A percentile compares a stretch with the other conserved stretches of the same genome.
Conservation (phyloP, 768 basidiomycete species). For the Gloeophyllum trabeum region DNA sequence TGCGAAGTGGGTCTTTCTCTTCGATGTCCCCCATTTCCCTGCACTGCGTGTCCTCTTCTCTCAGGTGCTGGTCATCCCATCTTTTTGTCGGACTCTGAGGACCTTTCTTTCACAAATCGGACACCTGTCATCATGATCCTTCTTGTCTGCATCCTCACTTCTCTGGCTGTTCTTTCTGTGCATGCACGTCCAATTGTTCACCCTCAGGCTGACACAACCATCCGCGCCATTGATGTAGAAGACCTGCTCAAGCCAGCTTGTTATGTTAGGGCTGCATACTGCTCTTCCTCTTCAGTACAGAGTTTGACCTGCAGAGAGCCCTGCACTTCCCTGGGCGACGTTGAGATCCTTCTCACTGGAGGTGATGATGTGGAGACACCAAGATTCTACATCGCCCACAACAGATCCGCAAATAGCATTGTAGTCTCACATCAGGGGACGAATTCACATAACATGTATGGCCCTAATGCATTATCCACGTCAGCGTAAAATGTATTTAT, state of each 20-base stretch:
- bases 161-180: too few relatives aligned
- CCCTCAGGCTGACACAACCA: too few relatives aligned
- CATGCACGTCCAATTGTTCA: too few relatives aligned
- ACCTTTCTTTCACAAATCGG: too few relatives aligned
- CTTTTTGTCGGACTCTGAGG: too few relatives aligned
- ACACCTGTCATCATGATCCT: too few relatives aligned
- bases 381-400: conserved; percentile 12
- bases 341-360: conserved; percentile 13
- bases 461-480: not conserved
- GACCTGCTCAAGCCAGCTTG: conserved; percentile 11
- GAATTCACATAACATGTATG: conserved; percentile 9
- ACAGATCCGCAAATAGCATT: conserved; percentile 1
- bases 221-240: too few relatives aligned
- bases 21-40: too few relatives aligned
- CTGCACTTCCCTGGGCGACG: conserved; percentile 13
- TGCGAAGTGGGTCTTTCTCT: too few relatives aligned
- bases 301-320: conserved; percentile 15
- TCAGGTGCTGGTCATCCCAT: too few relatives aligned
- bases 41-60: too few relatives aligned
- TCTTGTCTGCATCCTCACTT: too few relatives aligned
- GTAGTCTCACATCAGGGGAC: conserved; percentile 10
- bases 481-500: not conserved
- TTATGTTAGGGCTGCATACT: conserved; percentile 16
- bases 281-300: conserved; percentile 9
- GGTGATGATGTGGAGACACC: conserved; percentile 14